These are phyloP conservation scores for Byssothecium circinans DNA, from an alignment of 2,329 filamentous ascomycete genomes.

Conservation along the genomic window DNA sequence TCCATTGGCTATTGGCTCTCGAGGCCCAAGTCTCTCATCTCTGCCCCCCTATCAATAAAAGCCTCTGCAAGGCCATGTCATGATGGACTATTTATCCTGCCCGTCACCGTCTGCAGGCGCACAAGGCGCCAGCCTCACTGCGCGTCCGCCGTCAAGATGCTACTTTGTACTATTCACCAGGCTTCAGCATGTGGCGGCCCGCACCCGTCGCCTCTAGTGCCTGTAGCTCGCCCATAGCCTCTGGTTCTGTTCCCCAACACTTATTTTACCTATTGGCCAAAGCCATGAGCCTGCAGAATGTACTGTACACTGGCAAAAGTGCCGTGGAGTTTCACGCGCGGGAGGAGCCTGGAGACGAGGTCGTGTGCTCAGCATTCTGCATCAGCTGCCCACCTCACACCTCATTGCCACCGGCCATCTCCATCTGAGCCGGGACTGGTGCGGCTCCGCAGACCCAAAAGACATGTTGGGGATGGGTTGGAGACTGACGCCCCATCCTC, in stretches of 20 bases:
- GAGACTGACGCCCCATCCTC: neutral
- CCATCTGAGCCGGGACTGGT: no score
- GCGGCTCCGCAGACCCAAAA: no score
- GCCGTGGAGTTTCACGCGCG: no score
- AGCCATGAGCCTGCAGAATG: no score
- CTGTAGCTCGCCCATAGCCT: slow-evolving; percentile 15
- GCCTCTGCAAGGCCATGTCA: slow-evolving; percentile 5
- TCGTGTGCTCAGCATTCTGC: neutral
- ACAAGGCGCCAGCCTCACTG: neutral
- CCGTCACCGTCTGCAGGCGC: neutral
- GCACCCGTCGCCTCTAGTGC: slow-evolving; percentile 16
- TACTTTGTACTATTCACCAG: slow-evolving; percentile 5
- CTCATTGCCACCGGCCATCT: slow-evolving; percentile 20
- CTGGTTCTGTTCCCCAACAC: no score
- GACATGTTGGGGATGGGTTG: no score
- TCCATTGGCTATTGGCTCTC: slow-evolving; percentile 18
- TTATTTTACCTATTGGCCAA: no score
- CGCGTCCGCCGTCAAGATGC: no score
- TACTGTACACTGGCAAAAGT: no score
- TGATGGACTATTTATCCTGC: neutral
- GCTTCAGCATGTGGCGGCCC: slow-evolving; percentile 16
- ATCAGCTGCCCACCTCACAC: slow-evolving; percentile 23
- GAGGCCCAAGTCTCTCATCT: slow-evolving; percentile 12
- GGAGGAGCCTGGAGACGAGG: neutral
- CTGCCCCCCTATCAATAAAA: slow-evolving; percentile 20